Conservation (phyloP, 192 early-diverging fungal species). For the Funneliformis mosseae region DNA sequence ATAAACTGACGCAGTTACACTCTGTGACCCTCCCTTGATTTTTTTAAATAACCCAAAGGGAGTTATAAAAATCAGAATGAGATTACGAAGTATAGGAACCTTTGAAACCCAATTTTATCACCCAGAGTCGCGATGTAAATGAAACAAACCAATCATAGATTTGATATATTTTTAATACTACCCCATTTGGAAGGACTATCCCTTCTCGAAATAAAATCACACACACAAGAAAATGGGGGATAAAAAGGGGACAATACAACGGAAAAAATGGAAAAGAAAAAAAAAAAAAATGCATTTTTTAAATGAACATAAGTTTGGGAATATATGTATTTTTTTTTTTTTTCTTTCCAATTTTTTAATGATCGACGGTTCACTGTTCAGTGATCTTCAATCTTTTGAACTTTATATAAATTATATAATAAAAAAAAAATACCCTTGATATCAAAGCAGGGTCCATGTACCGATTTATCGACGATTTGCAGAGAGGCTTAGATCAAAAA, state of each 20-base stretch:
- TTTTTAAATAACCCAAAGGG: not conserved
- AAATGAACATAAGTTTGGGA: not conserved
- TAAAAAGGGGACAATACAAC: slow-evolving; percentile 7
- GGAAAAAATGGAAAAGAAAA: not conserved
- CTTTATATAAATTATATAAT: not conserved
- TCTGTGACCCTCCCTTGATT: not conserved
- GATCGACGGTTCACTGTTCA: not conserved
- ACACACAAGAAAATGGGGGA: not conserved
- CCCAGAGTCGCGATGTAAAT: not conserved
- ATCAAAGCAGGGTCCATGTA: slow-evolving; percentile 24
- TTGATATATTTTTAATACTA: slow-evolving; percentile 8
- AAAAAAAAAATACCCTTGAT: not conserved
- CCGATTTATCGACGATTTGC: not conserved
- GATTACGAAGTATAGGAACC: slow-evolving; percentile 18
- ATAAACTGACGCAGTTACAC: not conserved
- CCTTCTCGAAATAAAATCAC: not conserved
- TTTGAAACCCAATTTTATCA: slow-evolving; percentile 5
- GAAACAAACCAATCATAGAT: not conserved
- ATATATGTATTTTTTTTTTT: not conserved
- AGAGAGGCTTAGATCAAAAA: not conserved
- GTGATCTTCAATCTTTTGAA: not conserved
- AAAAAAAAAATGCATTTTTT: not conserved
- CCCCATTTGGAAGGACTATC: slow-evolving; percentile 15
- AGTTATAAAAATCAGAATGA: slow-evolving; percentile 5
- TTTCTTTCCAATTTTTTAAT: not conserved